Evolutionary conservation across 148 eudicot species (phyloP), one percentile per base, ranked within the genome.

Genomic region (Heliosperma pusillum): DNA sequence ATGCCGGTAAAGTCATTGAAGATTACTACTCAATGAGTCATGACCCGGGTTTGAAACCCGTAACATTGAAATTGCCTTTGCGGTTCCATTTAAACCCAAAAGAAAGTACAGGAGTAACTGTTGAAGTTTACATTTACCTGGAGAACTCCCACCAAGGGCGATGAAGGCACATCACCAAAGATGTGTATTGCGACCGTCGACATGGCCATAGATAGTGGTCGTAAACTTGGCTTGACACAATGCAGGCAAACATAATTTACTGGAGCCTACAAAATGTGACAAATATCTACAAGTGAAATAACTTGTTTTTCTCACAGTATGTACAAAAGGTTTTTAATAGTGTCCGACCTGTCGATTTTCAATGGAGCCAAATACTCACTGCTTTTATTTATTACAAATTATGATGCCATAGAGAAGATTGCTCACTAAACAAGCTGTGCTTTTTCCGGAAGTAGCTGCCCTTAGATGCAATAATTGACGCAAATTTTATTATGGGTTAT

Each of bases 161-260:
- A 84, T 9, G 99, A 96, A 42, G 99, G 97, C 70, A 96, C 99
- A 66, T 96, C 99, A 7, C 99, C 99, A 77, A 96, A 86, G 30
- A 92, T 78, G 78, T 96, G 99, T 80, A 96, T 96, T 40, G 90
- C 74, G 20, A 96, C 99, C 1, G 94, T 91, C 11, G 97, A 89
- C 85, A 96, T 92, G 55, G 99, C 97, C 97, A 96, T 92, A 71
- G 99, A 85, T 75, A 92, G 86, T 22, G 99, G 97, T 73, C 99
- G 84, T 74, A 92, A 62, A 81, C 93, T 90, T 13, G 97, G 97
- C 56, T 80, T 87, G 56, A 96, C 97, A 67, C 86, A 86, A 77
- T 90, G 99, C 52, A 96, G 86, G 79, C 95, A 89, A 33, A 96
- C 87, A 69, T 78, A 96, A 79, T 96, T 96, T 12, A 96, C 99